Conservation (phyloP, 768 basidiomycete genomes). For the Auricularia sp. region DNA sequence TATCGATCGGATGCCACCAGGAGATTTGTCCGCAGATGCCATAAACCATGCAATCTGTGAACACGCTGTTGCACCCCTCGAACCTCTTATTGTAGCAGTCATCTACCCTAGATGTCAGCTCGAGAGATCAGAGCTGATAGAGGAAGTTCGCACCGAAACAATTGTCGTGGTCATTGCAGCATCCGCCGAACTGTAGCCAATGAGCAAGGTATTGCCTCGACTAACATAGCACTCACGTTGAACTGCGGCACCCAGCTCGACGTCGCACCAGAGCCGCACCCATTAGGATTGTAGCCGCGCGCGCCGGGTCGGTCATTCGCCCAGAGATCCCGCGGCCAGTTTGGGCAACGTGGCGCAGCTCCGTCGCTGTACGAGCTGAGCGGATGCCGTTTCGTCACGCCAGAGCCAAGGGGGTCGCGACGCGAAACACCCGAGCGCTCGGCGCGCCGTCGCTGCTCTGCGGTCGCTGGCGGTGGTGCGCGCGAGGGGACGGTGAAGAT, state of each 20-base stretch:
- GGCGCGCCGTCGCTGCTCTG: not conserved
- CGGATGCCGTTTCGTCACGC: not conserved
- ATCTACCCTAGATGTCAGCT: not conserved
- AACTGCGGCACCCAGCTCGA: not conserved
- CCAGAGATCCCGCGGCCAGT: not conserved
- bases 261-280: not conserved
- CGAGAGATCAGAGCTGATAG: too few species aligned
- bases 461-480: not conserved
- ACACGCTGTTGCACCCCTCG: not conserved
- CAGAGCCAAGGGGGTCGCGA: too few species aligned
- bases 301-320: not conserved
- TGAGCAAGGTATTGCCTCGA: not conserved
- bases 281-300: not conserved
- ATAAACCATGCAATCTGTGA: not conserved
- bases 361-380: not conserved
- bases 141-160: not conserved
- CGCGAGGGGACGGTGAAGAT: not conserved
- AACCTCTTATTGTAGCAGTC: not conserved
- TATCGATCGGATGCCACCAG: not conserved
- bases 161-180: not conserved
- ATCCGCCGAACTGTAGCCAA: not conserved
- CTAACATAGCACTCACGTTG: not conserved
- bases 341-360: not conserved
- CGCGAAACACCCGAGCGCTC: too few species aligned
- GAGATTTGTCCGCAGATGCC: not conserved